Conservation (phyloP, 2,329 filamentous ascomycete species). For the Fusarium sp. region DNA sequence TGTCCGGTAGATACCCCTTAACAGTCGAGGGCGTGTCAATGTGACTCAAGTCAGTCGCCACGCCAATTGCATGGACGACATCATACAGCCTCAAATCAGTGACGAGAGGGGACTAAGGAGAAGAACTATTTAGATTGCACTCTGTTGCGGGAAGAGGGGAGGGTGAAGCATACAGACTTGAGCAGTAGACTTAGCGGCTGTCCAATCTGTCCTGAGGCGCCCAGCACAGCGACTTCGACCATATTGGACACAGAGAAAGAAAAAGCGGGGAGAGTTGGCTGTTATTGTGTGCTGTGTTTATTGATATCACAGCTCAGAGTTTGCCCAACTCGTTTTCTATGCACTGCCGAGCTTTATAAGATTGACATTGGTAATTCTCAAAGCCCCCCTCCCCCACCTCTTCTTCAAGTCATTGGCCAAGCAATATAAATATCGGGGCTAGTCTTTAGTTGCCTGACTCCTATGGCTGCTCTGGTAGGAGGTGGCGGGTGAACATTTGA, state of each 20-base stretch:
- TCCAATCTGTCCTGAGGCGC: slow-evolving; percentile 12
- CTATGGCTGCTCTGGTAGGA: background rate
- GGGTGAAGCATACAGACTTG: background rate
- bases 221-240: slow-evolving; percentile 13
- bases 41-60: slow-evolving; percentile 82
- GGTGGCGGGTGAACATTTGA: background rate
- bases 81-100: slow-evolving; percentile 30
- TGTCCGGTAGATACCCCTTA: slow-evolving; percentile 74
- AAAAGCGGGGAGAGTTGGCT: background rate
- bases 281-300: background rate
- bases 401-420: too few species aligned
- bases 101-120: slow-evolving; percentile 6
- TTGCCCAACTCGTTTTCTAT: background rate
- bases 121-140: background rate
- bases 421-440: background rate
- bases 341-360: background rate
- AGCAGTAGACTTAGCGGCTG: slow-evolving; percentile 11
- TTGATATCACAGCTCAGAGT: background rate
- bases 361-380: background rate
- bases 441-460: background rate
- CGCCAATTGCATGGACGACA: slow-evolving; percentile 59
- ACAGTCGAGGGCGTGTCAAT: slow-evolving; percentile 84
- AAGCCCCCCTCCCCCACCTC: too few species aligned
- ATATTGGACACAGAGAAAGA: background rate
- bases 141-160: background rate